phyloP scores from a whole-genome alignment of 2,329 filamentous ascomycete species.

The Curvularia verruculosa region DNA sequence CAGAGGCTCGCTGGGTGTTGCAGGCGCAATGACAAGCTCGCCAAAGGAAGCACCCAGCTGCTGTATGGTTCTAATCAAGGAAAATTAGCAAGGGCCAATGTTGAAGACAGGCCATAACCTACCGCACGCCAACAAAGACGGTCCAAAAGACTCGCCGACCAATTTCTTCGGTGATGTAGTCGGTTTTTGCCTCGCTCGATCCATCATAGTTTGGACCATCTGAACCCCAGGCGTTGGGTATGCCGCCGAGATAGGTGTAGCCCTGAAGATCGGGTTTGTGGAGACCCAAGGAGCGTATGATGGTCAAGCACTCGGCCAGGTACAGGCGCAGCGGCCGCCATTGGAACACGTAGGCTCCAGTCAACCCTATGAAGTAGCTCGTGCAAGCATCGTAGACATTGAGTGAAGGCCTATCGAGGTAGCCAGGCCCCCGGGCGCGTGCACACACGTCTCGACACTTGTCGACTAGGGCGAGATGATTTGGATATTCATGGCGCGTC shows the following conservation, averaged over 20 bases:
- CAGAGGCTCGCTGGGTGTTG: constrained; percentile 75
- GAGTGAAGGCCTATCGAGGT: constrained; percentile 60
- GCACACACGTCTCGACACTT: constrained; percentile 73
- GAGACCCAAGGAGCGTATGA: constrained; percentile 71
- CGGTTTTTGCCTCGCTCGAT: constrained; percentile 46
- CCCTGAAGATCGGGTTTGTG: constrained; percentile 60
- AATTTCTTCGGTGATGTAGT: constrained; percentile 59
- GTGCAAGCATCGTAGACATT: constrained; percentile 70
- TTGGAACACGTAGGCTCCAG: constrained; percentile 70
- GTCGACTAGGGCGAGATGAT: constrained; percentile 71
- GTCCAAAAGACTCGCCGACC: constrained; percentile 77
- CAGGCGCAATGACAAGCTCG: constrained; percentile 76
- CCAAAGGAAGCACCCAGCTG: constrained; percentile 75
- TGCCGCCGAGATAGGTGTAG: constrained; percentile 47
- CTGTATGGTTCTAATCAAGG: constrained; percentile 67
- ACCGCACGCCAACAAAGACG: constrained; percentile 75
- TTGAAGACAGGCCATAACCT: constrained; percentile 20
- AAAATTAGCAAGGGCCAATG: constrained; percentile 13
- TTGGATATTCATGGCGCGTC: constrained; percentile 69
- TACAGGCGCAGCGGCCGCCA: constrained; percentile 72
- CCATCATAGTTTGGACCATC: constrained; percentile 46
- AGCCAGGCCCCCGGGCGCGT: constrained; percentile 66
- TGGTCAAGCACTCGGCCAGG: constrained; percentile 72
- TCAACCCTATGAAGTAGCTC: constrained; percentile 75
- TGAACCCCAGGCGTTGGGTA: constrained; percentile 45